These are phyloP conservation scores for Dentipellis sp. DNA, from an alignment of 768 basidiomycete species.

Conservation along the genomic window DNA sequence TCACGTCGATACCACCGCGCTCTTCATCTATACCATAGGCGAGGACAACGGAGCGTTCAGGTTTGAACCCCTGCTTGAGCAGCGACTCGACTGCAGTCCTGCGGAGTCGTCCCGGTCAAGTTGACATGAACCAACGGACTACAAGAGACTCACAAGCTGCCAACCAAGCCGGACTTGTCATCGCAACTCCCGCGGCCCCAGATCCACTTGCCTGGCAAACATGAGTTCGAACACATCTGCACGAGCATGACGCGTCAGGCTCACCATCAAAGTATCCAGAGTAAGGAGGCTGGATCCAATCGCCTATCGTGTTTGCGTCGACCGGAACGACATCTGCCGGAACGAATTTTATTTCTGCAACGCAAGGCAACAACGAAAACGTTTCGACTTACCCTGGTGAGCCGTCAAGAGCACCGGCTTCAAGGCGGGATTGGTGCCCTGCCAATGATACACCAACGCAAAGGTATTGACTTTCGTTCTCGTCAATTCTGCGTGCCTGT, in stretches of 20 bases:
- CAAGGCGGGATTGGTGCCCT: constrained; percentile 47
- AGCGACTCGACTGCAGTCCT: constrained; percentile 31
- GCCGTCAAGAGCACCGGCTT: constrained; percentile 65
- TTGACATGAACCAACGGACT: background rate
- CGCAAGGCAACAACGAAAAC: background rate
- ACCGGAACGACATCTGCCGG: constrained; percentile 41
- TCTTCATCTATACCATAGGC: constrained; percentile 36
- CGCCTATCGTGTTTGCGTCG: constrained; percentile 30
- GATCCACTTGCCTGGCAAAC: constrained; percentile 25
- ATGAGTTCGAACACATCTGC: too few species aligned
- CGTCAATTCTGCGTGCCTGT: too few species aligned
- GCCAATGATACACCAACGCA: constrained; percentile 65
- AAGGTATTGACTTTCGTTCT: constrained; percentile 51
- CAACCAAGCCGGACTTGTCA: constrained; percentile 31
- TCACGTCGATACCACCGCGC: constrained; percentile 19
- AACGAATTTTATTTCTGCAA: background rate
- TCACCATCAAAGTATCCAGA: constrained; percentile 35
- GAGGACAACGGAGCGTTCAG: constrained; percentile 22
- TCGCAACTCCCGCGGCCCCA: constrained; percentile 41
- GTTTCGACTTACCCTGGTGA: constrained; percentile 43
- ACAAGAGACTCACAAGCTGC: constrained; percentile 22
- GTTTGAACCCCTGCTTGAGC: constrained; percentile 28
- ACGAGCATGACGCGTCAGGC: too few species aligned
- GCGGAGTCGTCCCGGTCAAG: background rate
- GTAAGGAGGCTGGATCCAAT: constrained; percentile 42